Evolutionary conservation across 176 grass and related monocot genomes (phyloP), one percentile per base, ranked within the genome.

Genomic region (Saccharum spontaneum): DNA sequence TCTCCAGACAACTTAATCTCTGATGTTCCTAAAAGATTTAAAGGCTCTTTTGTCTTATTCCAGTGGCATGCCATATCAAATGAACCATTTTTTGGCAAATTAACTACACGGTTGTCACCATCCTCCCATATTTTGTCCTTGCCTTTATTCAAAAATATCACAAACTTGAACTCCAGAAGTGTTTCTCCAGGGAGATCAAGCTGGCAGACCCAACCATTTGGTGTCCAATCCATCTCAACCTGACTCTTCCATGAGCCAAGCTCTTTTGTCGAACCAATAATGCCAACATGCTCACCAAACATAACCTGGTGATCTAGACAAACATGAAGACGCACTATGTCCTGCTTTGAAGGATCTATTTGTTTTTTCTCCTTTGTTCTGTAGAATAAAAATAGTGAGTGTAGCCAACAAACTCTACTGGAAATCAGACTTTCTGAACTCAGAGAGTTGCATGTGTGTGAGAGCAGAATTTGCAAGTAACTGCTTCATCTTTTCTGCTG

Each of bases 241-340:
- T 83, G 89, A 26, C 85, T 85, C 79, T 89, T 82, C 95, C 95
- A 98, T 67, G 82, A 92, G 39, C 95, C 95, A 11, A 98, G 83
- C 83, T 95, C 91, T 87, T 93, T 81, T 41, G 57, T 4, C 12
- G 95, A 95, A 44, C 95, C 95, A 41, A 92, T 76, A 22, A 98
- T 83, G 33, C 89, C 91, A 79, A 95, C 83, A 68, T 98, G 95
- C 91, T 98, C 83, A 6, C 95, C 95, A 84, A 92, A 98, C 89
- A 88, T 73, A 39, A 98, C 95, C 79, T 98, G 92, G 85, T 98
- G 92, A 36, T 91, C 75, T 77, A 98, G 73, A 49, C 57, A 90
- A 80, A 95, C 50, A 23, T 23, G 84, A 17, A 98, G 73, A 46
- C 57, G 80, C 66, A 95, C 88, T 74, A 13, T 84, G 67, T 82